Evolutionary conservation across 192 early-diverging fungal genomes (phyloP).

Genomic region (Mortierella hygrophila): DNA sequence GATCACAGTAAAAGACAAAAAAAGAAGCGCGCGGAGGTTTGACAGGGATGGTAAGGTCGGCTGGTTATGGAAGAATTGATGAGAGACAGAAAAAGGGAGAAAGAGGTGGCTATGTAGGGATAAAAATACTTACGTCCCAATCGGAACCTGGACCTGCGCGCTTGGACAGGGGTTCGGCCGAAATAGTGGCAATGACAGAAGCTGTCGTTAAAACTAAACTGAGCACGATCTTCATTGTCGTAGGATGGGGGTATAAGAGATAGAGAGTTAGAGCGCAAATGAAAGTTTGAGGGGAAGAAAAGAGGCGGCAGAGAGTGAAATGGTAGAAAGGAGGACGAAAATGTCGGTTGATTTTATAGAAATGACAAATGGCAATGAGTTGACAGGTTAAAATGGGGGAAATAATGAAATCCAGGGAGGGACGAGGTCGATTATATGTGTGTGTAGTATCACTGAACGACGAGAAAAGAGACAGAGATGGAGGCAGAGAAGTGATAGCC

Average conservation of each 20-base stretch:
- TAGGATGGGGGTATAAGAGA: neutral
- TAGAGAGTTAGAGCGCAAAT: neutral
- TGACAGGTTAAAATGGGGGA: neutral
- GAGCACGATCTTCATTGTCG: neutral
- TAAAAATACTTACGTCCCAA: conserved; percentile 6
- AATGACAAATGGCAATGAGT: no score
- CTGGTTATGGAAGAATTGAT: neutral
- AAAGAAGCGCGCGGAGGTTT: neutral
- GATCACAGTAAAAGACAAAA: neutral
- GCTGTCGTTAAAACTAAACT: neutral
- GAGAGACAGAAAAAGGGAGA: neutral
- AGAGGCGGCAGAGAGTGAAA: neutral
- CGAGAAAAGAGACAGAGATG: neutral
- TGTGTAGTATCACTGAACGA: no score
- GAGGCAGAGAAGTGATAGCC: neutral
- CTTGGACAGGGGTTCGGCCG: neutral
- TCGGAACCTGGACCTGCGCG: neutral
- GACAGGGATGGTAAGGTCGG: neutral
- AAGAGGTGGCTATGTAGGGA: neutral
- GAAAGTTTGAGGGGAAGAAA: neutral
- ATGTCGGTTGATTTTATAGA: neutral
- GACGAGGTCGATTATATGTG: neutral
- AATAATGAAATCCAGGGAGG: neutral
- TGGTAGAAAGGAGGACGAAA: neutral
- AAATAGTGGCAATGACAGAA: neutral